phyloP scores from a whole-genome alignment of 768 basidiomycete genomes.

The Mycena filopes region DNA sequence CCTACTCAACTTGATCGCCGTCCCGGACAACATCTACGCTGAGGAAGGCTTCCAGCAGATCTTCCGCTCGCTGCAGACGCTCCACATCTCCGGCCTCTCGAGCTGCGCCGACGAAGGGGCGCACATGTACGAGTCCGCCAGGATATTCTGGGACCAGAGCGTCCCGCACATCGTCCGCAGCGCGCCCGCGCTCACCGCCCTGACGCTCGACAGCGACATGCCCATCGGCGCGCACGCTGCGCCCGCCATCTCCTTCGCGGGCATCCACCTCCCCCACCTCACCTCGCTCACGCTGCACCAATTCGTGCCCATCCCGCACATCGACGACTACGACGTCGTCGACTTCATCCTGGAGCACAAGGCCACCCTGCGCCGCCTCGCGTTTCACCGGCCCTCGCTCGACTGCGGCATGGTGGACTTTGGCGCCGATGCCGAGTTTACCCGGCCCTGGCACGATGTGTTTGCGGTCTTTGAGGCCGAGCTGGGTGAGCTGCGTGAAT shows the following conservation, averaged over 20 bases:
- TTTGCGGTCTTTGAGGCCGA: slow-evolving; percentile 1
- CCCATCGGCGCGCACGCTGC: background rate
- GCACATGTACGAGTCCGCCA: background rate
- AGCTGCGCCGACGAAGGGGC: background rate
- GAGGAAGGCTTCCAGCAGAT: slow-evolving; percentile 4
- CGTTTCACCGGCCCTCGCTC: slow-evolving; percentile 12
- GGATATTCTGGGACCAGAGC: background rate
- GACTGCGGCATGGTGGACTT: background rate
- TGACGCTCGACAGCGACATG: slow-evolving; percentile 7
- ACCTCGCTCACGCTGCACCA: slow-evolving; percentile 6
- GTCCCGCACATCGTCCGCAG: slow-evolving; percentile 4
- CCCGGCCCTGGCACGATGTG: slow-evolving; percentile 18
- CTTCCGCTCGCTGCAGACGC: slow-evolving; percentile 2
- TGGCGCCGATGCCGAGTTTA: background rate
- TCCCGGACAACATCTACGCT: slow-evolving; percentile 13
- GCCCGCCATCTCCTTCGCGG: slow-evolving; percentile 10
- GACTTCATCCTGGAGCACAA: slow-evolving; percentile 17
- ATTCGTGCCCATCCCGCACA: background rate
- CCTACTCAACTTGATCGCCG: slow-evolving; percentile 13
- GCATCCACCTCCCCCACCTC: slow-evolving; percentile 5
- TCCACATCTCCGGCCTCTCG: slow-evolving; percentile 4
- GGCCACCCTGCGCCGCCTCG: slow-evolving; percentile 9
- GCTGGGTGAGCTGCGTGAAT: background rate
- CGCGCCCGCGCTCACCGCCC: background rate
- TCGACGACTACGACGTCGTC: background rate